Evolutionary conservation across 176 grass and related monocot species (phyloP), one percentile per base, ranked within the genome.

Genomic region (Tuctoria greenei): DNA sequence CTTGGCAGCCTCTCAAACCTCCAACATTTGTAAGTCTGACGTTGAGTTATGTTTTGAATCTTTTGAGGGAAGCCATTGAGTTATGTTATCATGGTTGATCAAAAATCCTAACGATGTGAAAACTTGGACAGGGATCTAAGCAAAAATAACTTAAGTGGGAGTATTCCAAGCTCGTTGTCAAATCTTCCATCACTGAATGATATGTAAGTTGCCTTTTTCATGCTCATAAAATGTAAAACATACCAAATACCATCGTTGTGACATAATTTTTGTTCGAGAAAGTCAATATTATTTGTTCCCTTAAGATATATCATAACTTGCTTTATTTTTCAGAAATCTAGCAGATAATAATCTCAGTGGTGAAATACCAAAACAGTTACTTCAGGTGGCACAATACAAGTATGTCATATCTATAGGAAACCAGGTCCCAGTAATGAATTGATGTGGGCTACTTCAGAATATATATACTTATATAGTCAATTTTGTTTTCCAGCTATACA

Each of bases 101-200:
- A 58, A 57, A 5, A 36, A 69, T 26, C 12, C 38, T 84, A 75
- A 88, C 50, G 49, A 24, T 75, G 37, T 54, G 58, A 75, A 71
- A 74, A 69, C 16, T 69, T 68, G 55, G 36, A 44, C 78, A 97
- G 93, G 82, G 86, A 89, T 89, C 85, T 97, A 71, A 93, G 93
- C 77, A 44, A 84, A 28, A 97, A 97, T 72, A 1, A 45, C 27
- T 86, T 97, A 56, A 89, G 15, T 20, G 93, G 90, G 18, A 89
- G 45, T 57, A 86, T 97, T 46, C 90, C 93, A 74, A 40, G 20
- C 63, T 85, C 88, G 70, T 66, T 97, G 68, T 85, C 90, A 67
- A 64, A 78, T 64, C 77, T 89, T 54, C 1, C 55, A 79, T 91
- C 21, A 7, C 64, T 97, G 82, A 83, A 59, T 57, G 43, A 87